Percentiles rank a stretch among this genome's conserved stretches.
Evolutionary conservation across 768 basidiomycete species (phyloP).

Genomic region (Lanmaoa pseudosensibilis): DNA sequence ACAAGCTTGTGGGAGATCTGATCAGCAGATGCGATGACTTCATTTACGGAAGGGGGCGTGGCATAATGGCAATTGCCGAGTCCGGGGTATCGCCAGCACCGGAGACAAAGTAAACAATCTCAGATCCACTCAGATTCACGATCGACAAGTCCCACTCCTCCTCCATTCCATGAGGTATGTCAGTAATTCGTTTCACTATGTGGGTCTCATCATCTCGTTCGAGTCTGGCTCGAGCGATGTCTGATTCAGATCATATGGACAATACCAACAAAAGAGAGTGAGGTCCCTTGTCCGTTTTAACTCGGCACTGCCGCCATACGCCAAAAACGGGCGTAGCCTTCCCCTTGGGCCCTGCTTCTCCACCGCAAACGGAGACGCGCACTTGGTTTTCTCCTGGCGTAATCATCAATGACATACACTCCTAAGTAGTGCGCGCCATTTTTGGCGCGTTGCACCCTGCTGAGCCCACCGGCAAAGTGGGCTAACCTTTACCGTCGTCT

Average conservation of each 20-base stretch:
- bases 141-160: constrained; percentile 7
- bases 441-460: constrained; percentile 13
- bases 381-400: neutral
- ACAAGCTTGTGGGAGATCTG: neutral
- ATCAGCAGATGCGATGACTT: neutral
- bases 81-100: constrained; percentile 35
- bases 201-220: neutral
- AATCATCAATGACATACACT: constrained; percentile 14
- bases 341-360: constrained; percentile 6
- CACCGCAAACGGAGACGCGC: neutral
- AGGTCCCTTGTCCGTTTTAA: neutral
- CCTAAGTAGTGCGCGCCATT: constrained; percentile 4
- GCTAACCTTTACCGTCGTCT: constrained; percentile 20
- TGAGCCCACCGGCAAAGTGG: constrained; percentile 23
- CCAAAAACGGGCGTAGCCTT: constrained; percentile 11
- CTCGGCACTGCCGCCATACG: constrained; percentile 17
- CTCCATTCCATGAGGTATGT: constrained; percentile 4
- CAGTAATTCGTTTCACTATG: too few relatives aligned
- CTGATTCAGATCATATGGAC: neutral
- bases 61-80: constrained; percentile 27
- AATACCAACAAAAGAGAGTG: neutral
- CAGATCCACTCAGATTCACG: constrained; percentile 26
- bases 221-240: neutral
- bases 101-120: constrained; percentile 35
- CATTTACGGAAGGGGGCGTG: constrained; percentile 1